A percentile compares a stretch with the other conserved stretches of the same genome.
phyloP scores from a whole-genome alignment of 306 rosid genomes.

The Coriaria nepalensis region DNA sequence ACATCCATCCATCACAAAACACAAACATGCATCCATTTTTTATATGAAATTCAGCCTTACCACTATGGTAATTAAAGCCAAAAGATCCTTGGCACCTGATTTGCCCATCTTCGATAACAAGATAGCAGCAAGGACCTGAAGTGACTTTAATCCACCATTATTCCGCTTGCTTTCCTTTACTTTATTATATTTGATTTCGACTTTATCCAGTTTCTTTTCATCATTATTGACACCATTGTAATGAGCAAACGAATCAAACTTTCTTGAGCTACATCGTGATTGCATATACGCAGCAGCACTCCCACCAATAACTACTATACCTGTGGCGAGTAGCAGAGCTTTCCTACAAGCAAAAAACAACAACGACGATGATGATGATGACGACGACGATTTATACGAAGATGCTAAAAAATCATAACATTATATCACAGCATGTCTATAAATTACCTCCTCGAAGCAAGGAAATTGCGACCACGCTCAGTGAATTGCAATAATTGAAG shows the following conservation, averaged over 20 bases:
- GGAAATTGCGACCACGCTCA: conserved; percentile 54
- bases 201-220: conserved; percentile 21
- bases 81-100: conserved; percentile 56
- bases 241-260: conserved; percentile 22
- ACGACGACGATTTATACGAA: background rate
- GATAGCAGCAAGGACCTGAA: conserved; percentile 69
- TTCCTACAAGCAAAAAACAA: conserved; percentile 34
- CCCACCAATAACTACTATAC: conserved; percentile 75
- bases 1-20: background rate
- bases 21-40: background rate
- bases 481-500: conserved; percentile 88
- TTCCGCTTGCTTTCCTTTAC: conserved; percentile 28
- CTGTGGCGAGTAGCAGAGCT: conserved; percentile 75
- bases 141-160: conserved; percentile 56
- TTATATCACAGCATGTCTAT: background rate
- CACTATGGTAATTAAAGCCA: conserved; percentile 56
- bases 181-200: conserved; percentile 14
- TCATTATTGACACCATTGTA: conserved; percentile 39
- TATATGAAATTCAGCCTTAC: conserved; percentile 25
- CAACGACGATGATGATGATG: background rate
- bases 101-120: conserved; percentile 61
- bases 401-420: background rate
- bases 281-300: conserved; percentile 57
- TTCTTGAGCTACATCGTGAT: conserved; percentile 43
- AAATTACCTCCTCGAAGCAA: conserved; percentile 78